A percentile compares a stretch with the other conserved stretches of the same genome.
These are phyloP conservation scores for Lichenothelia convexa DNA, from an alignment of 495 filamentous ascomycete genomes.

Conservation along the genomic window DNA sequence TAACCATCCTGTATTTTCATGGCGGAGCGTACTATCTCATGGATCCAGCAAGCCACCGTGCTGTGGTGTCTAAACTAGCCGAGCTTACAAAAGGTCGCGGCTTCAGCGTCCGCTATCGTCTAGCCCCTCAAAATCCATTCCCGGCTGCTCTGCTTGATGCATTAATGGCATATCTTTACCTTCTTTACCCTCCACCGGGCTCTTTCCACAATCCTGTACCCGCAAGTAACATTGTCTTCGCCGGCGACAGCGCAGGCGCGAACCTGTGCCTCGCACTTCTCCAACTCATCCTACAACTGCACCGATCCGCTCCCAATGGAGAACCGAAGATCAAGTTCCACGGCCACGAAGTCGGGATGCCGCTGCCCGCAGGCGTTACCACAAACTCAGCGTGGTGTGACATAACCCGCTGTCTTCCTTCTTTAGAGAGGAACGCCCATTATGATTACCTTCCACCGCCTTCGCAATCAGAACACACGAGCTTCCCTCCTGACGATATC, in stretches of 20 bases:
- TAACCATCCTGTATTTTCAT: conserved; percentile 71
- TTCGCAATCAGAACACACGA: conserved; percentile 13
- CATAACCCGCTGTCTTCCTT: conserved; percentile 54
- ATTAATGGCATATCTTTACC: conserved; percentile 61
- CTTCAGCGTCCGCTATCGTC: conserved; percentile 70
- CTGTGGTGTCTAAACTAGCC: conserved; percentile 26
- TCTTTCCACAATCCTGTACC: conserved; percentile 53
- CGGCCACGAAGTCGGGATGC: conserved; percentile 36
- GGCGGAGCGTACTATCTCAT: conserved; percentile 73
- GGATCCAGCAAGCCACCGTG: conserved; percentile 50
- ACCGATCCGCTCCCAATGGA: conserved; percentile 21
- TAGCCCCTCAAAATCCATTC: conserved; percentile 47
- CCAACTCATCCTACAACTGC: conserved; percentile 55
- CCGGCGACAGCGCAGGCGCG: conserved; percentile 80
- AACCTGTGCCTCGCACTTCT: conserved; percentile 55
- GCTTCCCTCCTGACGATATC: conserved; percentile 39
- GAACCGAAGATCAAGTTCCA: conserved; percentile 38
- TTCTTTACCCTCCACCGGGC: conserved; percentile 61
- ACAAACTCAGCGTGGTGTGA: conserved; percentile 61
- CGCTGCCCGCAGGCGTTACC: conserved; percentile 52
- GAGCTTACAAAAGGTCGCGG: conserved; percentile 38
- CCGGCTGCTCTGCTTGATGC: conserved; percentile 53
- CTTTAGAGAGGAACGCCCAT: conserved; percentile 36
- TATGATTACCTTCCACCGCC: conserved; percentile 58
- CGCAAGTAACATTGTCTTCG: conserved; percentile 53